These are phyloP conservation scores for Sapria himalayana DNA, from an alignment of 345 rosid genomes.

Conservation along the genomic window DNA sequence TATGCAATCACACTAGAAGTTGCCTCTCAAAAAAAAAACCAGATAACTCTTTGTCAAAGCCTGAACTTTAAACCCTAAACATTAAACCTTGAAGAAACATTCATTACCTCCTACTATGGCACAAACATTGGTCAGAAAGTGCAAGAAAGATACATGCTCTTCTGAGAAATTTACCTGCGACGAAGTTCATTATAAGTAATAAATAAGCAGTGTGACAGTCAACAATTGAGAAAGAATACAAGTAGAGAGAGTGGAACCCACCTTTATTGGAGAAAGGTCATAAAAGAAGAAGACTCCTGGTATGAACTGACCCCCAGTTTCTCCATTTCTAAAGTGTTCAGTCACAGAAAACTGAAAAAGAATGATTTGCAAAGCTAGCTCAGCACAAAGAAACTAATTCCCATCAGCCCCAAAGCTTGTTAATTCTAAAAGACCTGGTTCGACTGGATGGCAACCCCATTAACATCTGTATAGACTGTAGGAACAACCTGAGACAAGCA, in stretches of 20 bases:
- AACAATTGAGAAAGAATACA: constrained; percentile 2
- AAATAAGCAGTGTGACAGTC: neutral
- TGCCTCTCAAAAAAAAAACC: no score
- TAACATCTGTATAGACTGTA: constrained; percentile 63
- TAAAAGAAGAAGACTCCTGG: constrained; percentile 94
- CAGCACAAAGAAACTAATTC: constrained; percentile 5
- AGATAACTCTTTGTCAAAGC: no score
- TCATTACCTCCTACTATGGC: constrained; percentile 92
- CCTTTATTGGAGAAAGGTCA: constrained; percentile 98
- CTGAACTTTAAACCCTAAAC: no score
- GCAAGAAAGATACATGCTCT: constrained; percentile 72
- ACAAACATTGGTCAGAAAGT: constrained; percentile 78
- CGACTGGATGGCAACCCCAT: constrained; percentile 60
- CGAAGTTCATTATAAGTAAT: constrained; percentile 2
- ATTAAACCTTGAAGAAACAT: no score
- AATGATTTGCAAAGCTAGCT: neutral
- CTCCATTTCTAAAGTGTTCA: constrained; percentile 57
- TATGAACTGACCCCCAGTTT: constrained; percentile 40
- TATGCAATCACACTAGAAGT: no score
- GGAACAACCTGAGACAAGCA: constrained; percentile 60
- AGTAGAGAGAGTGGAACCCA: constrained; percentile 7
- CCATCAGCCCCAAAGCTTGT: neutral
- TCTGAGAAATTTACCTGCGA: constrained; percentile 68
- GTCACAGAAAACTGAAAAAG: constrained; percentile 75
- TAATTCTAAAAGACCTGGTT: constrained; percentile 41